Evolutionary conservation across 371 early-diverging fungal genomes (phyloP).

Genomic region (Mucor saturninus): DNA sequence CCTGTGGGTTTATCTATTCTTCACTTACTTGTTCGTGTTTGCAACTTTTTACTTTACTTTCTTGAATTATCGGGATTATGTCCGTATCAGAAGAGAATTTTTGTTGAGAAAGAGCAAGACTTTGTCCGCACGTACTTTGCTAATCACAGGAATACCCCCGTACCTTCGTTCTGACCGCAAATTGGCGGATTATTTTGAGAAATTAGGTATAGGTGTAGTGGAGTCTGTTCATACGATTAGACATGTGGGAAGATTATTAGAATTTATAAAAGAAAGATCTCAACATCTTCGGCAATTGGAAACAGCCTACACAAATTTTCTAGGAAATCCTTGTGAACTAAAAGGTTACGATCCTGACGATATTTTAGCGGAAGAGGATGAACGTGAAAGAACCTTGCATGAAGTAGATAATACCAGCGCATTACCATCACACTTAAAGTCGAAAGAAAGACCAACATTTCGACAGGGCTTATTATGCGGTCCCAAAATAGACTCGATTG

Average conservation of each 20-base stretch:
- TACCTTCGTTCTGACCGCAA: constrained; percentile 53
- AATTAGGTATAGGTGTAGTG: constrained; percentile 60
- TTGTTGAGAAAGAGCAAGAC: constrained; percentile 55
- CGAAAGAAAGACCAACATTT: constrained; percentile 33
- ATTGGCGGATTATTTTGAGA: constrained; percentile 64
- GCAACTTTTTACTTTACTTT: constrained; percentile 64
- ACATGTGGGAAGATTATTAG: constrained; percentile 56
- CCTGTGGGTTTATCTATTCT: constrained; percentile 62
- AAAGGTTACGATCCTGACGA: constrained; percentile 42
- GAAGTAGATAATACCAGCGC: not conserved
- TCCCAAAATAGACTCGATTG: constrained; percentile 69
- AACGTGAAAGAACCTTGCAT: constrained; percentile 5
- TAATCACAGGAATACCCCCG: constrained; percentile 65
- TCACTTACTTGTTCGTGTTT: constrained; percentile 68
- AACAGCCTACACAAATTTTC: constrained; percentile 45
- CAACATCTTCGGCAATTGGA: constrained; percentile 49
- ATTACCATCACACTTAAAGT: constrained; percentile 24
- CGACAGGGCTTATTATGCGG: constrained; percentile 49
- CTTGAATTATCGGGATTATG: constrained; percentile 64
- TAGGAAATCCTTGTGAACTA: constrained; percentile 56
- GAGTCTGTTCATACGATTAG: constrained; percentile 65
- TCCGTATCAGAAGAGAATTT: constrained; percentile 58
- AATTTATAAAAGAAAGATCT: constrained; percentile 52
- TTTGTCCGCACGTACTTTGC: constrained; percentile 59
- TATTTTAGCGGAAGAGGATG: constrained; percentile 43